Conservation (phyloP, 2,329 filamentous ascomycete genomes). For the Cephalotrichum gorgonifer region DNA sequence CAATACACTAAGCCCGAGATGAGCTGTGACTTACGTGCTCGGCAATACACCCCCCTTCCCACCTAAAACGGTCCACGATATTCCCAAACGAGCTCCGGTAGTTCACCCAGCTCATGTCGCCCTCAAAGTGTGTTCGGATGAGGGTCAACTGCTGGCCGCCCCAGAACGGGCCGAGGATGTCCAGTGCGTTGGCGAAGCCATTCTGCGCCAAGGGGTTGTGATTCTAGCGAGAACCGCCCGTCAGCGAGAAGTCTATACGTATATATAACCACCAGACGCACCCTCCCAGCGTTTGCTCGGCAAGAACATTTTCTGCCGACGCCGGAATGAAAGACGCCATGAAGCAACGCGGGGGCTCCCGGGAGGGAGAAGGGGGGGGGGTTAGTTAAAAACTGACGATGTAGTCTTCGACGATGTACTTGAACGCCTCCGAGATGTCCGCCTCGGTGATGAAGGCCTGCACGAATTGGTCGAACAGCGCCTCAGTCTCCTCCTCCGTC, state of each 20-base stretch:
- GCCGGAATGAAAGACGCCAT: no score
- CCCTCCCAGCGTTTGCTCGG: no score
- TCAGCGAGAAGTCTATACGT: background rate
- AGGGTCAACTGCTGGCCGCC: background rate
- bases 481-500: constrained; percentile 3
- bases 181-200: background rate
- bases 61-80: constrained; percentile 10
- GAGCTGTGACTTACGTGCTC: constrained; percentile 8
- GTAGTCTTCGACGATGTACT: constrained; percentile 5
- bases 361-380: no score
- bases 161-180: constrained; percentile 4
- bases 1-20: background rate
- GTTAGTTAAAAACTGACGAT: constrained; percentile 1
- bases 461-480: constrained; percentile 2
- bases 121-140: constrained; percentile 5
- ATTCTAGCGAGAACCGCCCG: background rate
- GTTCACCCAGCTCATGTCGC: constrained; percentile 10
- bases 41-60: constrained; percentile 10
- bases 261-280: background rate
- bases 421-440: constrained; percentile 5
- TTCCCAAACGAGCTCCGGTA: constrained; percentile 8
- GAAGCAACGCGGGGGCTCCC: no score
- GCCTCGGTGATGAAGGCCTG: constrained; percentile 3
- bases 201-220: constrained; percentile 5
- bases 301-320: no score